phyloP scores from a whole-genome alignment of 2,329 filamentous ascomycete genomes.

The Zasmidium citrigriseum region DNA sequence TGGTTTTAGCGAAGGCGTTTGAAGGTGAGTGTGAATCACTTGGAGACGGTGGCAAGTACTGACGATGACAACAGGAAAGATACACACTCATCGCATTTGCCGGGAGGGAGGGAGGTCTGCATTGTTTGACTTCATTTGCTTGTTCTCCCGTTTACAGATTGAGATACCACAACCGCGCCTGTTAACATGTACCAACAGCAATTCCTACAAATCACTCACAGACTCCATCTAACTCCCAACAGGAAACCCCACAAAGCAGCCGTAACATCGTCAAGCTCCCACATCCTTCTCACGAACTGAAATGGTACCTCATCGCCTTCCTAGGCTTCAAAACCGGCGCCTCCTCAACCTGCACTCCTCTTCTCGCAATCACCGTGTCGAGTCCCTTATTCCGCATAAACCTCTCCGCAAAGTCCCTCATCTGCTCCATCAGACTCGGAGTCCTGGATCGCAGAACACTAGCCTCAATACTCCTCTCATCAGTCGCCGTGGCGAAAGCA shows the following conservation, averaged over 20 bases:
- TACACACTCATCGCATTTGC: too few relatives aligned
- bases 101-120: too few relatives aligned
- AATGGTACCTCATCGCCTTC: slow-evolving; percentile 26
- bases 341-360: slow-evolving; percentile 13
- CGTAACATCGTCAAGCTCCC: background rate
- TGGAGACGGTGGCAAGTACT: background rate
- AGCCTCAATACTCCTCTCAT: slow-evolving; percentile 2
- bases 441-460: background rate
- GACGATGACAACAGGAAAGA: background rate
- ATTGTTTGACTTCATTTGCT: too few relatives aligned
- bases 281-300: background rate
- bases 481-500: slow-evolving; percentile 12
- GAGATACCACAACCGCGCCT: too few relatives aligned
- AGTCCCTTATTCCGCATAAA: slow-evolving; percentile 15
- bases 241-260: background rate
- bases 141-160: too few relatives aligned
- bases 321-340: slow-evolving; percentile 27
- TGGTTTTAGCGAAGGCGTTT: slow-evolving; percentile 1
- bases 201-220: too few relatives aligned
- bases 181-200: too few relatives aligned
- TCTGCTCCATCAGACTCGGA: slow-evolving; percentile 12
- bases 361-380: slow-evolving; percentile 8
- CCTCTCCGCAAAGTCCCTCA: slow-evolving; percentile 14
- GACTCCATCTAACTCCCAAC: too few relatives aligned
- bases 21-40: background rate